Conservation (phyloP, 2,329 filamentous ascomycete genomes). For the Nannizziopsis barbatae region DNA sequence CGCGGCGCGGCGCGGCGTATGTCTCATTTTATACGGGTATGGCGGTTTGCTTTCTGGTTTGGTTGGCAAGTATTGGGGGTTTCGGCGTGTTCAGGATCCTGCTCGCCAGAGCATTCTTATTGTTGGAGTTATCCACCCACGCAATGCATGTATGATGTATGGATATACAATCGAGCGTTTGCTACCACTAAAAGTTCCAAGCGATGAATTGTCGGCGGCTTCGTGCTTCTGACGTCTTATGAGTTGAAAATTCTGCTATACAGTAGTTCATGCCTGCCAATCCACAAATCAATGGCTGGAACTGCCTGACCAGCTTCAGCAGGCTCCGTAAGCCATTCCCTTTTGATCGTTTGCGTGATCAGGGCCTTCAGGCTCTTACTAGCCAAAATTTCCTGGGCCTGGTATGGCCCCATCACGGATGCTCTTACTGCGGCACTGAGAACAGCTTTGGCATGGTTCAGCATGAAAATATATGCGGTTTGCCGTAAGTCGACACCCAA, state of each 20-base stretch:
- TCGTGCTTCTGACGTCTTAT: slow-evolving; percentile 23
- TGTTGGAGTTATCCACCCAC: too few relatives aligned
- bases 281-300: slow-evolving; percentile 53
- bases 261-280: slow-evolving; percentile 53
- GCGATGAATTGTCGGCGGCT: neutral
- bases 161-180: slow-evolving; percentile 1
- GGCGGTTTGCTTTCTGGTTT: neutral
- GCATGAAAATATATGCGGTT: slow-evolving; percentile 50
- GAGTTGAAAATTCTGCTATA: slow-evolving; percentile 60
- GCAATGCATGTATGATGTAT: too few relatives aligned
- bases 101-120: too few relatives aligned
- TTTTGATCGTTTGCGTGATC: slow-evolving; percentile 40
- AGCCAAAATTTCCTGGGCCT: slow-evolving; percentile 50
- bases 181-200: neutral
- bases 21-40: neutral
- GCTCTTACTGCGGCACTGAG: slow-evolving; percentile 52
- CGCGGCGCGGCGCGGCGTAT: neutral
- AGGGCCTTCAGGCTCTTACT: slow-evolving; percentile 42
- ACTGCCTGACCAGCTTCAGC: slow-evolving; percentile 50
- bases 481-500: slow-evolving; percentile 44
- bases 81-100: slow-evolving; percentile 6
- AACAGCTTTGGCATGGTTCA: slow-evolving; percentile 54
- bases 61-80: slow-evolving; percentile 1
- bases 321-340: slow-evolving; percentile 39
- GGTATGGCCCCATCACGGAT: slow-evolving; percentile 55